Base-by-base conservation (phyloP, 345 rosid species). In the Eucalyptus regnans region DNA sequence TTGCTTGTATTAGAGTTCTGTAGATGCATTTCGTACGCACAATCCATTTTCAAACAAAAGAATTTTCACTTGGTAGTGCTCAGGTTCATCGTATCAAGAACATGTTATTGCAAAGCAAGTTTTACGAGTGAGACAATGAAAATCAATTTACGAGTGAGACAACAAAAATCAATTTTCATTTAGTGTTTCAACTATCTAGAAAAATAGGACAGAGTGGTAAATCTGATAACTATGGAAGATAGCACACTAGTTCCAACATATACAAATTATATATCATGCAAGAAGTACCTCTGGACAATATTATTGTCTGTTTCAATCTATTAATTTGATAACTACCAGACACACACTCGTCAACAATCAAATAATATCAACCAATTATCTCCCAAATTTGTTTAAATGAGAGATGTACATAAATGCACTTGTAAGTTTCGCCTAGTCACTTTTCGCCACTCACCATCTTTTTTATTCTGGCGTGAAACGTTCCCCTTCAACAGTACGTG, bases 401-500 rank as follows among this genome's bases (percentile, higher is more conserved):
- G 68, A 62, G 68, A 12, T 62, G 68, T 62, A 3, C 68, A 29
- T 62, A 15, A 14, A 62, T 29, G 79, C 79, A 66, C 22, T 16
- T 8, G 80, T 18, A 12, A 68, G 22, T 33, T 17, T 68, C 23
- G 23, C 16, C 17, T 29, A 16, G 43, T 33, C 80, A n/a, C 5
- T 9, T 68, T 10, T 33, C 43, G 9, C 9, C 0, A 0, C 33
- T 27, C 9, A 12, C 68, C 29, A 62, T 62, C 31, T 33, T 62
- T 62, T 62, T 62, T 17, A 62, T 62, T 62, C 68, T 29, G 17
- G 0, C 33, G 68, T 27, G 4, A 62, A 62, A 62, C 68, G 8
- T 62, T 2, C 68, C 68, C 68, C 33, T 60, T 23, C 33, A 12
- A 85, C 88, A 95, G 97, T 92, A 92, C 81, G 9, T 92, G 87